Percentiles rank a stretch among this genome's conserved stretches.
Evolutionary conservation across 331 rosid species (phyloP).

Genomic region (Acacia pycnantha): DNA sequence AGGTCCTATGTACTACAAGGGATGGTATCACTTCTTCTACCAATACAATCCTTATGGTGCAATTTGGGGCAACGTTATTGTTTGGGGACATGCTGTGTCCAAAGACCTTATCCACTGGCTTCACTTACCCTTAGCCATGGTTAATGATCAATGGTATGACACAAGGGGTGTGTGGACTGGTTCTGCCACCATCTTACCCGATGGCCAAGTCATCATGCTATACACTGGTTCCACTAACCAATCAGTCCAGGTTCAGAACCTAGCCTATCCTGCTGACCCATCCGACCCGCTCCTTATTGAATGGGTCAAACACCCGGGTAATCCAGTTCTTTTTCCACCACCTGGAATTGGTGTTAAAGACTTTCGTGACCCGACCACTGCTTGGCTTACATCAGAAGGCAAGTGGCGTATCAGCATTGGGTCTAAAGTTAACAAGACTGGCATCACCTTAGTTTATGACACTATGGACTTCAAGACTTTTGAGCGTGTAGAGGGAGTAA

Average conservation of each 20-base stretch:
- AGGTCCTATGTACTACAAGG: constrained; percentile 86
- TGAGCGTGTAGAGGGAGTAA: constrained; percentile 47
- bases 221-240: constrained; percentile 85
- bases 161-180: constrained; percentile 82
- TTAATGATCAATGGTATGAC: constrained; percentile 79
- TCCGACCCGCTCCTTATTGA: constrained; percentile 68
- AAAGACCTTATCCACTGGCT: constrained; percentile 85
- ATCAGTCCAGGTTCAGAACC: constrained; percentile 74
- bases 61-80: constrained; percentile 80
- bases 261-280: constrained; percentile 71
- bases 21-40: constrained; percentile 94
- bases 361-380: constrained; percentile 92
- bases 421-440: constrained; percentile 63
- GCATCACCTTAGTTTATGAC: constrained; percentile 66
- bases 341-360: constrained; percentile 50
- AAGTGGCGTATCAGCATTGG: constrained; percentile 77
- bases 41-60: constrained; percentile 78
- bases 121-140: constrained; percentile 82
- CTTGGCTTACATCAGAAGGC: constrained; percentile 76
- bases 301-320: constrained; percentile 68
- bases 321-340: constrained; percentile 78
- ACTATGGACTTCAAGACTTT: constrained; percentile 64
- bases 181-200: constrained; percentile 76
- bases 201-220: constrained; percentile 62
- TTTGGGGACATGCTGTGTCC: constrained; percentile 92